Evolutionary conservation across 2,329 filamentous ascomycete genomes (phyloP).

Genomic region (Talaromyces sp.): DNA sequence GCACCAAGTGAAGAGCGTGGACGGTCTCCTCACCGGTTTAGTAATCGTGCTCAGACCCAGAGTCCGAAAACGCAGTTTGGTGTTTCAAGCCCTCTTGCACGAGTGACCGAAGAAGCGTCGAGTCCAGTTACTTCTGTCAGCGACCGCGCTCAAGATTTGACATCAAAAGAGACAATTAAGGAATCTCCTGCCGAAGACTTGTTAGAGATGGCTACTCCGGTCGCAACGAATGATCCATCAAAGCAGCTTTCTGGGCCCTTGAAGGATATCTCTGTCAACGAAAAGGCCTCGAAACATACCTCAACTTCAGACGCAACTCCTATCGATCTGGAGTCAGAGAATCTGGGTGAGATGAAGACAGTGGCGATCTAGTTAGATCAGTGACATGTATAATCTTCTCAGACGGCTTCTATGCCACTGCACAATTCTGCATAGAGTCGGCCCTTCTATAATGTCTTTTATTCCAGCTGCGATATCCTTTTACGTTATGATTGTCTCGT

Average conservation of each 20-base stretch:
- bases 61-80: slow-evolving; percentile 42
- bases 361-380: slow-evolving; percentile 36
- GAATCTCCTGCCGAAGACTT: slow-evolving; percentile 34
- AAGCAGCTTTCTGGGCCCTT: slow-evolving; percentile 16
- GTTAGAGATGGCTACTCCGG: slow-evolving; percentile 36
- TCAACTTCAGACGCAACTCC: slow-evolving; percentile 23
- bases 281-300: slow-evolving; percentile 29
- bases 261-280: slow-evolving; percentile 25
- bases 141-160: slow-evolving; percentile 29
- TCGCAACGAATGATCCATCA: slow-evolving; percentile 21
- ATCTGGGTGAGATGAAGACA: slow-evolving; percentile 45
- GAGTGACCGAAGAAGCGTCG: slow-evolving; percentile 43
- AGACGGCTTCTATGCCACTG: not conserved
- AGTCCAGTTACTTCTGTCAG: slow-evolving; percentile 31
- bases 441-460: not conserved
- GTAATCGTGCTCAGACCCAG: slow-evolving; percentile 37
- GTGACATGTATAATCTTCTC: not conserved
- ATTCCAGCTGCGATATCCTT: slow-evolving; percentile 7
- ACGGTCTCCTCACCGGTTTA: slow-evolving; percentile 46
- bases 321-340: slow-evolving; percentile 33
- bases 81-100: slow-evolving; percentile 43
- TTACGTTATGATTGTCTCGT: slow-evolving; percentile 8
- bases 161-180: slow-evolving; percentile 26
- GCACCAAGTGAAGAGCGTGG: slow-evolving; percentile 44
- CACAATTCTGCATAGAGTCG: not conserved